These are phyloP conservation scores for Salicornia ramosissima DNA, from an alignment of 148 eudicot species.

Conservation along the genomic window DNA sequence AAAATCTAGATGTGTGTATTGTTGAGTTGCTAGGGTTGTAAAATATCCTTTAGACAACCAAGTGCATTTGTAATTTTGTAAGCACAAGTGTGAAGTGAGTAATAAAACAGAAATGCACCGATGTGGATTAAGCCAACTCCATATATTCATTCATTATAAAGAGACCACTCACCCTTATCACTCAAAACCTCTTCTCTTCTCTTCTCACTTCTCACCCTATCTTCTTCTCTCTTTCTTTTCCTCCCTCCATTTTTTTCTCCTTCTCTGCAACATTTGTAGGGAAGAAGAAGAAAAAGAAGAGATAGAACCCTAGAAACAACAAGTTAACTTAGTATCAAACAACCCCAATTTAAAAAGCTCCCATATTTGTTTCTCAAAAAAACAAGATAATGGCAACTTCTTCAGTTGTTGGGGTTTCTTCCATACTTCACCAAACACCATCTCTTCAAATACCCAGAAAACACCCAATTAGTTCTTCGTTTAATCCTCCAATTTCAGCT, in stretches of 20 bases:
- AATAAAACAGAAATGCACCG: neutral
- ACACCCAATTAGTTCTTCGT: constrained; percentile 26
- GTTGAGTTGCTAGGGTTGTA: too few species aligned
- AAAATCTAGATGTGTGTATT: neutral
- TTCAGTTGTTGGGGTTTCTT: constrained; percentile 53
- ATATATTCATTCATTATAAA: constrained; percentile 41
- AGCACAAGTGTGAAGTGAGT: neutral
- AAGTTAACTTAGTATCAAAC: neutral
- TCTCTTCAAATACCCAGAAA: constrained; percentile 32
- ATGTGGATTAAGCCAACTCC: constrained; percentile 44
- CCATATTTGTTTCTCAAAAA: neutral
- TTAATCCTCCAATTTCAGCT: constrained; percentile 33
- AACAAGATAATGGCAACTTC: constrained; percentile 59
- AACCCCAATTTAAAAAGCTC: neutral
- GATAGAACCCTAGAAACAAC: too few species aligned
- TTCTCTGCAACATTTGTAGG: neutral
- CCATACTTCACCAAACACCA: constrained; percentile 49
- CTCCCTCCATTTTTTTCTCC: constrained; percentile 16
- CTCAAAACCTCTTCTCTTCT: constrained; percentile 9
- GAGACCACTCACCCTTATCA: constrained; percentile 26
- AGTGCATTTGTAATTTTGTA: constrained; percentile 1
- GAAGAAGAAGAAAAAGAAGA: neutral
- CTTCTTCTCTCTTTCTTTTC: constrained; percentile 17
- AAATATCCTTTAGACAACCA: too few species aligned
- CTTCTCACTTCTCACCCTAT: constrained; percentile 8